Base-by-base conservation (phyloP, 1,284 basidiomycete genomes). In the Marasmius tenuissimus region DNA sequence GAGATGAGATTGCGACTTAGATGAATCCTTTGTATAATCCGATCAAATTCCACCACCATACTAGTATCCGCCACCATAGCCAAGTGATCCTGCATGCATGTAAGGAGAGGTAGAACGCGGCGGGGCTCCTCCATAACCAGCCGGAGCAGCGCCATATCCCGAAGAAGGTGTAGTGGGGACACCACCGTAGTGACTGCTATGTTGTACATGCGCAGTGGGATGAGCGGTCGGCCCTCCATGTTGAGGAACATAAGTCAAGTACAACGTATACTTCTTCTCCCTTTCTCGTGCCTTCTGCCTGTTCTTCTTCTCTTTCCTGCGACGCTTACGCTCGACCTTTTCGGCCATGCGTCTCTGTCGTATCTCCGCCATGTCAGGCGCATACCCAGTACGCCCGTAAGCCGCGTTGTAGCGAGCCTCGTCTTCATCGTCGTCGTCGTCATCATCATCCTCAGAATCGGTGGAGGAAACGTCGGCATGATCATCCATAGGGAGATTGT, bases 261-360 rank as follows among this genome's bases (percentile, higher is more conserved):
- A 91, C 45, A 91, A 71, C 1, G 83, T 68, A 69, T 89, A 92
- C 60, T 77, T 79, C 73, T 81, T 86, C 68, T 85, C 84, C 53
- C 79, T 80, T 61, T 84, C 84, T 67, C 79, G 85, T 58, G 81
- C 81, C 72, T 81, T 85, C 68, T 77, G 82, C 70, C 81, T 81
- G 59, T 80, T 75, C 70, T 83, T 86, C 79, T 81, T 89, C 69
- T 88, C 87, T 72, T 80, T 86, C 64, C 78, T 81, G 63, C 82
- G 82, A 64, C 80, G 78, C 74, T 77, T 87, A 72, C 80, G 84
- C 70, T 87, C 87, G 6, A 78, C 80, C 65, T 81, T 82, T 66
- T 76, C 77, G 69, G 87, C 85, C 47, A 76, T 76, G 51, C 80
- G 80, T 45, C 81, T 71, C 34, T 83, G 77, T 61, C 80, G 78